Percentiles rank a stretch among this genome's conserved stretches.
Evolutionary conservation across 2,329 filamentous ascomycete genomes (phyloP).

Genomic region (Fusarium sp.): DNA sequence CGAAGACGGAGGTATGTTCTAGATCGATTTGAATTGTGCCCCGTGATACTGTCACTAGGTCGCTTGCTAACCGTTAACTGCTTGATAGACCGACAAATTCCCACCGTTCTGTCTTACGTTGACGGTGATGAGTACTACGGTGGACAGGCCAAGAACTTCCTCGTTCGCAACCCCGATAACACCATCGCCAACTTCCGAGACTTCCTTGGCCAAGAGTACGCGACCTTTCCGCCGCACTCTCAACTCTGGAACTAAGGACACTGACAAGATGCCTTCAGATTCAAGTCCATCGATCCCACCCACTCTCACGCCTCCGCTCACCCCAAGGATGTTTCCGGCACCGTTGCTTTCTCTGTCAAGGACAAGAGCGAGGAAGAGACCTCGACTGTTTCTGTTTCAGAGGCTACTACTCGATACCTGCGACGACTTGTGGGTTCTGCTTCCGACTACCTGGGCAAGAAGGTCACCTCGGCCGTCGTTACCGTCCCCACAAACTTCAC

Average conservation of each 20-base stretch:
- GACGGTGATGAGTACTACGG: slow-evolving; percentile 97
- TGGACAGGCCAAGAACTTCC: slow-evolving; percentile 91
- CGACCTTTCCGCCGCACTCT: not conserved
- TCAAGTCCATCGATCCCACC: slow-evolving; percentile 95
- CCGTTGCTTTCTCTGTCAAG: slow-evolving; percentile 83
- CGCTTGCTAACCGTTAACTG: slow-evolving; percentile 14
- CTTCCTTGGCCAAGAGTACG: slow-evolving; percentile 91
- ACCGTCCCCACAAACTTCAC: slow-evolving; percentile 93
- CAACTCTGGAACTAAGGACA: slow-evolving; percentile 9
- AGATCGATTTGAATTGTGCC: not conserved
- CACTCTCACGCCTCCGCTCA: slow-evolving; percentile 94
- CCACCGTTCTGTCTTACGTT: slow-evolving; percentile 91
- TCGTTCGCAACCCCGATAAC: slow-evolving; percentile 91
- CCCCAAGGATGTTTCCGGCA: slow-evolving; percentile 76
- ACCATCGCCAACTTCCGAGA: slow-evolving; percentile 97
- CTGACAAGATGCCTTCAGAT: slow-evolving; percentile 56
- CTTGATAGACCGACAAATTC: slow-evolving; percentile 88
- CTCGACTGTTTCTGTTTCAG: slow-evolving; percentile 78
- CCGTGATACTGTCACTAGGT: not conserved
- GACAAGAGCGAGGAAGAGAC: slow-evolving; percentile 73
- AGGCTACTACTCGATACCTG: slow-evolving; percentile 86
- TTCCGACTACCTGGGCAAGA: slow-evolving; percentile 90
- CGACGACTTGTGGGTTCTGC: slow-evolving; percentile 83
- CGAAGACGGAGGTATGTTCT: slow-evolving; percentile 85
- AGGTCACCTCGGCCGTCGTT: slow-evolving; percentile 93